Conservation (phyloP, 225 moss, liverwort and hornwort genomes). For the Physcomitrellopsis africana region DNA sequence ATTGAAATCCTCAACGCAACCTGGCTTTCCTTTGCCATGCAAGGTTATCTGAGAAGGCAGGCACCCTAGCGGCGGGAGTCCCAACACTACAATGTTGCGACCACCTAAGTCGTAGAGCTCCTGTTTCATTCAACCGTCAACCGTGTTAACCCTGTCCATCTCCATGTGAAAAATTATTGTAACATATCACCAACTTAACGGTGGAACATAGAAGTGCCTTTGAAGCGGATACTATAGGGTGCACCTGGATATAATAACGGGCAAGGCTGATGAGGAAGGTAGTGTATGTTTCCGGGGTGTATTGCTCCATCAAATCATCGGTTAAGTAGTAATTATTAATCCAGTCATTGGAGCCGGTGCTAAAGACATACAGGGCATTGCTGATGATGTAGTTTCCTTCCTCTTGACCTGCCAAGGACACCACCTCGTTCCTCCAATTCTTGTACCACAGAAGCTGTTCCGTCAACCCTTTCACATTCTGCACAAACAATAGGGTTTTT, state of each 20-base stretch:
- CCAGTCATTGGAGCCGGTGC: slow-evolving; percentile 80
- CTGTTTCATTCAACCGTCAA: slow-evolving; percentile 26
- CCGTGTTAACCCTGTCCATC: too few species aligned
- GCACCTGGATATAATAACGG: slow-evolving; percentile 52
- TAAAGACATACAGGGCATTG: slow-evolving; percentile 59
- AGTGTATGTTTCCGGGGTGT: slow-evolving; percentile 49
- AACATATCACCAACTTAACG: too few species aligned
- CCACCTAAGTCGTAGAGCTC: slow-evolving; percentile 63
- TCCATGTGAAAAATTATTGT: too few species aligned
- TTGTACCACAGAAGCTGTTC: slow-evolving; percentile 57
- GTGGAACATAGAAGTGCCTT: neutral
- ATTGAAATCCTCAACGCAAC: slow-evolving; percentile 53
- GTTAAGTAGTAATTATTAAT: slow-evolving; percentile 73
- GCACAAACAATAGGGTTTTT: slow-evolving; percentile 11
- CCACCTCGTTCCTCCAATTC: slow-evolving; percentile 58
- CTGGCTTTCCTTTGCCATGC: slow-evolving; percentile 41
- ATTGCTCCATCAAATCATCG: slow-evolving; percentile 32
- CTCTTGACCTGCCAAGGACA: slow-evolving; percentile 48
- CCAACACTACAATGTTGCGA: slow-evolving; percentile 50
- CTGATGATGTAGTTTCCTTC: slow-evolving; percentile 47
- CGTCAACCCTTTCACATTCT: slow-evolving; percentile 68
- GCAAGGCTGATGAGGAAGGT: slow-evolving; percentile 37
- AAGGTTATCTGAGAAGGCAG: slow-evolving; percentile 63
- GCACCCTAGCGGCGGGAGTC: slow-evolving; percentile 66
- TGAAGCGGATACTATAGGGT: too few species aligned